These are phyloP conservation scores for Lipomyces orientalis DNA, from an alignment of 805 yeast genomes.

Conservation along the genomic window DNA sequence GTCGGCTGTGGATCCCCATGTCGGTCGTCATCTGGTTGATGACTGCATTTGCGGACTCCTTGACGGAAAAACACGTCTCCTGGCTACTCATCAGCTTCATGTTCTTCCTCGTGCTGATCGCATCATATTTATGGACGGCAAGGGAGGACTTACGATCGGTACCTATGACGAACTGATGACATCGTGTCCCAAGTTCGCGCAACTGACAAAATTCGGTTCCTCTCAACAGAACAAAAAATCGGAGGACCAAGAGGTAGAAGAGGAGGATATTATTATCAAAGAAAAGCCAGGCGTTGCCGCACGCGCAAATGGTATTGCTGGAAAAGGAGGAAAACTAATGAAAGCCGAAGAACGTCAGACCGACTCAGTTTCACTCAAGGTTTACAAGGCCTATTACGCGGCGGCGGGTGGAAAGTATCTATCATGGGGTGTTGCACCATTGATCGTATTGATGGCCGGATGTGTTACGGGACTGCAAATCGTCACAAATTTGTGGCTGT, in stretches of 20 bases:
- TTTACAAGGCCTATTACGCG: no score
- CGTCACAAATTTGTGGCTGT: no score
- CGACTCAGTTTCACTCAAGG: no score
- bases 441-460: no score
- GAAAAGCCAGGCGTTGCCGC: constrained; percentile 26
- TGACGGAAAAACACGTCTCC: constrained; percentile 64
- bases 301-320: constrained; percentile 36
- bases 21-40: constrained; percentile 76
- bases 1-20: constrained; percentile 88
- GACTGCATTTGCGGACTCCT: constrained; percentile 68
- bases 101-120: constrained; percentile 72
- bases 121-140: constrained; percentile 66
- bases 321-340: constrained; percentile 43
- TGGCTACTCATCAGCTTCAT: constrained; percentile 85
- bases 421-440: no score
- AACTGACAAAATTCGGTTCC: constrained; percentile 44
- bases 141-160: constrained; percentile 63
- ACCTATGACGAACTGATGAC: constrained; percentile 58
- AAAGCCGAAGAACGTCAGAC: constrained; percentile 30
- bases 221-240: constrained; percentile 30
- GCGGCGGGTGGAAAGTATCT: no score
- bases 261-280: constrained; percentile 37
- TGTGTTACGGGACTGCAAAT: no score
- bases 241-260: constrained; percentile 39
- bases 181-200: constrained; percentile 51